phyloP scores from a whole-genome alignment of 2,329 filamentous ascomycete genomes.

The Onygenales sp. region DNA sequence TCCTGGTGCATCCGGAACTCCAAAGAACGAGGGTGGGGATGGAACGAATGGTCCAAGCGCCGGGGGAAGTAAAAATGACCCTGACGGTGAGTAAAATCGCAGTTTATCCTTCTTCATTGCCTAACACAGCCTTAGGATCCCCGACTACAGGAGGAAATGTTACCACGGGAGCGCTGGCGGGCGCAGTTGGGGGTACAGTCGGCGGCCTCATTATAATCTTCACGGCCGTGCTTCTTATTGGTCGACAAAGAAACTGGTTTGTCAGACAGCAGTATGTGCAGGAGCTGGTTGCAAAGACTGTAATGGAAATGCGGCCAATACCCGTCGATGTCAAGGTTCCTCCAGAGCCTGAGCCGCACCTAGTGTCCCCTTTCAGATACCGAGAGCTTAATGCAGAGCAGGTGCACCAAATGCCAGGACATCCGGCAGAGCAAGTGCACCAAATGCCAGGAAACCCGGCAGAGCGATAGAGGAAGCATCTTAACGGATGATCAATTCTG shows the following conservation, averaged over 20 bases:
- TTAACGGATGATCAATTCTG: too few relatives aligned
- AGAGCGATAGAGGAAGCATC: not conserved
- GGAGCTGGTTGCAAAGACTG: not conserved
- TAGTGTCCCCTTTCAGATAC: not conserved
- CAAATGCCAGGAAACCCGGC: slow-evolving; percentile 4
- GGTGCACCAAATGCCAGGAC: slow-evolving; percentile 5
- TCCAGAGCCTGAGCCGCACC: not conserved
- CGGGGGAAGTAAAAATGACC: not conserved
- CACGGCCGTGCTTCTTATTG: slow-evolving; percentile 5
- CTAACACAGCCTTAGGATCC: not conserved
- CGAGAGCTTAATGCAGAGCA: not conserved
- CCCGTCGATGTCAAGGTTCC: not conserved
- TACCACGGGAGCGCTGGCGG: slow-evolving; percentile 4
- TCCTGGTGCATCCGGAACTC: not conserved
- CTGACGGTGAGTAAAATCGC: not conserved
- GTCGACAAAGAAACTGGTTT: slow-evolving; percentile 7
- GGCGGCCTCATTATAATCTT: slow-evolving; percentile 8
- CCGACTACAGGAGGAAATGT: not conserved
- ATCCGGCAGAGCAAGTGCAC: not conserved
- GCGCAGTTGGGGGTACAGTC: slow-evolving; percentile 7
- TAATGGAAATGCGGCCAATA: not conserved
- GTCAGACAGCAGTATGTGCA: slow-evolving; percentile 5
- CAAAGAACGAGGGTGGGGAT: not conserved
- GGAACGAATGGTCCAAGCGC: not conserved
- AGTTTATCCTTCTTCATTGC: not conserved